Percentiles rank a stretch among this genome's conserved stretches.
Evolutionary conservation across 2,329 filamentous ascomycete species (phyloP).

Genomic region (Lithohypha guttulata): DNA sequence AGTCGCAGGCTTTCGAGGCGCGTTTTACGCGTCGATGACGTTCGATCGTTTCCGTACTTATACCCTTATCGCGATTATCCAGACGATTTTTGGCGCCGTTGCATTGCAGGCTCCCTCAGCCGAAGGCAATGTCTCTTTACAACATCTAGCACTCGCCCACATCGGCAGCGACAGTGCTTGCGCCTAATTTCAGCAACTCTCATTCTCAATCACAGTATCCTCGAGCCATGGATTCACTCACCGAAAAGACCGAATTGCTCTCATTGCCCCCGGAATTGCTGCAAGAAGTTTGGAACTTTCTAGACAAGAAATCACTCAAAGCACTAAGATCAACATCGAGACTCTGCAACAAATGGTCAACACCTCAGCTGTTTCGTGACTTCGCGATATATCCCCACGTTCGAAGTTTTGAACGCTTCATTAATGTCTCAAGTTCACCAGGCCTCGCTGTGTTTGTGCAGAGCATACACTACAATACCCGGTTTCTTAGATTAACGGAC

Average conservation of each 20-base stretch:
- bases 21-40: no score
- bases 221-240: background rate
- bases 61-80: no score
- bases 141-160: no score
- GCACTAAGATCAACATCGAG: background rate
- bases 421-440: background rate
- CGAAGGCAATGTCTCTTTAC: no score
- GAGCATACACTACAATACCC: background rate
- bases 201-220: background rate
- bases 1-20: no score
- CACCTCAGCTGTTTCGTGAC: background rate
- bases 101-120: no score
- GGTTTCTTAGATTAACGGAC: background rate
- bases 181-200: background rate
- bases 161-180: background rate
- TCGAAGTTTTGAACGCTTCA: constrained; percentile 3
- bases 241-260: background rate
- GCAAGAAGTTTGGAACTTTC: background rate
- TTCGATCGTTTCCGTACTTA: no score
- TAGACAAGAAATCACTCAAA: background rate
- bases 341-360: background rate
- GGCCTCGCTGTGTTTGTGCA: background rate
- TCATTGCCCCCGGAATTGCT: background rate
- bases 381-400: constrained; percentile 1
- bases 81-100: no score